Percentiles rank a stretch among this genome's conserved stretches.
Evolutionary conservation across 805 yeast species (phyloP).

Genomic region (Hanseniaspora taiwanica): DNA sequence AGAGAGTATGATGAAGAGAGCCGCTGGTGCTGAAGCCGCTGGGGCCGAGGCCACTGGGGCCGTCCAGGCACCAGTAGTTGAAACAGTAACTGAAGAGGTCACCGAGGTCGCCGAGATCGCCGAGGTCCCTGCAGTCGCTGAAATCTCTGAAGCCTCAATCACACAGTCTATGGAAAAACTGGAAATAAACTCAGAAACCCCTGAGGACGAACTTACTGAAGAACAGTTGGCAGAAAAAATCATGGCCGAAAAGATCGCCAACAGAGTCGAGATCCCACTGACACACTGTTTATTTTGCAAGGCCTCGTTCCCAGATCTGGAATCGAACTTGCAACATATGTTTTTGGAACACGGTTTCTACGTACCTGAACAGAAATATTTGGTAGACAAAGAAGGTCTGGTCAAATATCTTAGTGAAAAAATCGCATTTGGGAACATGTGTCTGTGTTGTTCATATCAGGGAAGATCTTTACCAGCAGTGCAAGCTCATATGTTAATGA

Average conservation of each 20-base stretch:
- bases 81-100: conserved; percentile 6
- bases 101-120: conserved; percentile 3
- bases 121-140: conserved; percentile 2
- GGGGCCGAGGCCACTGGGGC: not conserved
- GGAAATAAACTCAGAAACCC: conserved; percentile 4
- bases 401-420: conserved; percentile 75
- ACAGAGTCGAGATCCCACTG: conserved; percentile 33
- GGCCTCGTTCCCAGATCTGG: conserved; percentile 29
- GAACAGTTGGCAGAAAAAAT: conserved; percentile 27
- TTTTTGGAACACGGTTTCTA: conserved; percentile 66
- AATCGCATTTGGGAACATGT: conserved; percentile 81
- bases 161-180: conserved; percentile 4
- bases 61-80: conserved; percentile 4
- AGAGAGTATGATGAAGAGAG: conserved; percentile 25
- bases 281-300: conserved; percentile 45
- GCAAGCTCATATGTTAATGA: conserved; percentile 79
- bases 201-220: conserved; percentile 15
- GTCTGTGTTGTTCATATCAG: conserved; percentile 74
- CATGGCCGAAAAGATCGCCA: conserved; percentile 26
- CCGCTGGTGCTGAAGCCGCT: conserved; percentile 8
- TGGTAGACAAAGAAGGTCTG: conserved; percentile 61
- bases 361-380: conserved; percentile 70
- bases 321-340: conserved; percentile 56
- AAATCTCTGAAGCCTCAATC: not conserved
- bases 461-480: conserved; percentile 77